These are phyloP conservation scores for Solanum chiquidenum DNA, from an alignment of 257 asterid species.

Conservation along the genomic window DNA sequence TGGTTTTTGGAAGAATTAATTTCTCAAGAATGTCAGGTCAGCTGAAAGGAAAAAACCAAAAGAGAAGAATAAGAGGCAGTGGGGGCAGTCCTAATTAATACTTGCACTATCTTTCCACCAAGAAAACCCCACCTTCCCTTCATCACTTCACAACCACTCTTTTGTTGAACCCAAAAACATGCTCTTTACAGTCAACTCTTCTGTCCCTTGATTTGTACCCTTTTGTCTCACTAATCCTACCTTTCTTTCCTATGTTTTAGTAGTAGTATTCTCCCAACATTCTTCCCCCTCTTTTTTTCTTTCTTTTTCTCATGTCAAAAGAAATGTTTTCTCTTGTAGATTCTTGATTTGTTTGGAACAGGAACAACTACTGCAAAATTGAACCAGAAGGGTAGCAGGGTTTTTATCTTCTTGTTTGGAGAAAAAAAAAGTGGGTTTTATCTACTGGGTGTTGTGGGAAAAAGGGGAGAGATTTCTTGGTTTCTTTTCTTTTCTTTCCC, in stretches of 20 bases:
- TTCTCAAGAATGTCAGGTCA: background rate
- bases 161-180: background rate
- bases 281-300: background rate
- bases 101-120: background rate
- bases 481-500: background rate
- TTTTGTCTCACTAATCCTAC: background rate
- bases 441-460: background rate
- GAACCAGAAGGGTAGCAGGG: background rate
- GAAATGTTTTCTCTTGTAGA: background rate
- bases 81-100: background rate
- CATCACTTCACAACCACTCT: background rate
- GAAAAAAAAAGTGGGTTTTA: background rate
- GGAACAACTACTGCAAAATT: background rate
- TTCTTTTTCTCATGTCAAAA: background rate
- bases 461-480: background rate
- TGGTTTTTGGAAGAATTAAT: background rate
- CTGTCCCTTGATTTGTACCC: background rate
- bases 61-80: background rate
- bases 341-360: background rate
- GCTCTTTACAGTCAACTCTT: background rate
- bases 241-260: background rate
- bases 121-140: background rate
- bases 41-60: background rate
- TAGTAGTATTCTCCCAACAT: background rate
- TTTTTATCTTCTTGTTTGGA: background rate